Evolutionary conservation across 2,329 filamentous ascomycete species (phyloP).

Genomic region (Calonectria multiphialidica): DNA sequence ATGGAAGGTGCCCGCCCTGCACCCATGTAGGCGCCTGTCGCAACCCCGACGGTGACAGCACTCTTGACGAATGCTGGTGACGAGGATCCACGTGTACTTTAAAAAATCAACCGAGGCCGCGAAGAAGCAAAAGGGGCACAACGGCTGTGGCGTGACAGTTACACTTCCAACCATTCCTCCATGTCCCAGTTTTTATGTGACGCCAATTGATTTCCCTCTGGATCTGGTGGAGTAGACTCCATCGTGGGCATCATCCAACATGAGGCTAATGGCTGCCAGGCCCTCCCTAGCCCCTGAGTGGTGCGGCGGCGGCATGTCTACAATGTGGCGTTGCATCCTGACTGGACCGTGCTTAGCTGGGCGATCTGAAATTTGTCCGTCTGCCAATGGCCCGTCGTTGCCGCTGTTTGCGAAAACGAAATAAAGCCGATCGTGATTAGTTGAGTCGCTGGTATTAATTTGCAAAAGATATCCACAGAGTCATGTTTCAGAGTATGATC

Average conservation of each 20-base stretch:
- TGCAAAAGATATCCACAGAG: neutral
- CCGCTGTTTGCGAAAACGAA: conserved; percentile 8
- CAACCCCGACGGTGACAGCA: neutral
- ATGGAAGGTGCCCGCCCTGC: neutral
- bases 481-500: conserved; percentile 1
- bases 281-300: conserved; percentile 36
- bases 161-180: neutral
- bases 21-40: neutral
- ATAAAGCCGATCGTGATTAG: neutral
- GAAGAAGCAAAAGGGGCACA: neutral
- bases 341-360: neutral
- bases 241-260: neutral
- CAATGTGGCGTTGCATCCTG: conserved; percentile 19
- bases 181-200: conserved; percentile 10
- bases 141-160: conserved; percentile 6
- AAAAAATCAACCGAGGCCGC: neutral
- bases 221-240: conserved; percentile 10
- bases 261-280: conserved; percentile 22
- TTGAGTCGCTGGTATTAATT: neutral
- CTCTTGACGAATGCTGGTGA: neutral
- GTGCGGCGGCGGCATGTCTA: conserved; percentile 39
- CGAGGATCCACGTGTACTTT: neutral
- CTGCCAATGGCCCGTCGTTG: neutral
- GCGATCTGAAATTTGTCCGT: conserved; percentile 23
- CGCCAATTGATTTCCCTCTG: neutral